A percentile compares a stretch with the other conserved stretches of the same genome.
Conservation (phyloP, 140 eudicot species). For the Bidens hawaiensis region DNA sequence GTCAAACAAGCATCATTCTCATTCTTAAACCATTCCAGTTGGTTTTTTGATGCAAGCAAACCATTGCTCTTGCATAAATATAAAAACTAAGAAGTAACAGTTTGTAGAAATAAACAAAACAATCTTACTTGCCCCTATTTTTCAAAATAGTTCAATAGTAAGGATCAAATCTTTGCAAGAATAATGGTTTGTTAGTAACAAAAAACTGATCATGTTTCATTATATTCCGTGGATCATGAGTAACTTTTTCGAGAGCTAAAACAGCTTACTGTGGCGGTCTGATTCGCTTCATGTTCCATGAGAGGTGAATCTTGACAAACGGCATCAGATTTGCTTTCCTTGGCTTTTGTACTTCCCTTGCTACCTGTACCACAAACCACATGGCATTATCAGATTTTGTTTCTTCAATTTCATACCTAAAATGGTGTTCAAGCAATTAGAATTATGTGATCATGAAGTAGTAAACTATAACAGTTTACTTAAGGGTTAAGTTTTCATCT, state of each 20-base stretch:
- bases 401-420: not conserved
- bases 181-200: too few species aligned
- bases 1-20: too few species aligned
- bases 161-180: too few species aligned
- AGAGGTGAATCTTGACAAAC: constrained; percentile 1
- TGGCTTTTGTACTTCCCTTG: constrained; percentile 10
- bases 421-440: not conserved
- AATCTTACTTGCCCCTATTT: too few species aligned
- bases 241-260: not conserved
- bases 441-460: not conserved
- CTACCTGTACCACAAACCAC: constrained; percentile 22
- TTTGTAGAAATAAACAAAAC: not conserved
- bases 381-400: not conserved
- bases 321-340: not conserved
- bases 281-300: not conserved
- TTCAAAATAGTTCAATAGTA: too few species aligned
- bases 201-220: too few species aligned
- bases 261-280: not conserved
- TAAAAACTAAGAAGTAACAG: not conserved
- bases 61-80: constrained; percentile 3
- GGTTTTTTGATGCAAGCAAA: not conserved
- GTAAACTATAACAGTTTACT: not conserved
- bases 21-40: not conserved
- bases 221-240: too few species aligned
- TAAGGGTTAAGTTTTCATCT: not conserved